phyloP scores from a whole-genome alignment of 2,329 filamentous ascomycete genomes.

The Botryotinia globosa region DNA sequence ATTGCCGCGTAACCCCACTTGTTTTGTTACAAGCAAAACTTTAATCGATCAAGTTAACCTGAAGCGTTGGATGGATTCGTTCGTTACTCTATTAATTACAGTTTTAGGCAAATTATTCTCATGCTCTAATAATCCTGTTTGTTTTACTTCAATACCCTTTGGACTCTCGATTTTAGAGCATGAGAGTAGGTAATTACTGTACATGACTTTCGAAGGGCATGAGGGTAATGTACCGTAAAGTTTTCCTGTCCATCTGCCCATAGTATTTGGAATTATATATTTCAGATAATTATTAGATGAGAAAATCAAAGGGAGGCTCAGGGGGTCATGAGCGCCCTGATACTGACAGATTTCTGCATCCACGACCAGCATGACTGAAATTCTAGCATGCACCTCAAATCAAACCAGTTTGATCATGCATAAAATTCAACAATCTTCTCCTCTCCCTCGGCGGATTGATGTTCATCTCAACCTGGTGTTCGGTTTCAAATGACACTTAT shows the following conservation, averaged over 20 bases:
- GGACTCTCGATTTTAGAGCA: too few relatives aligned
- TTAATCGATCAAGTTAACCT: not conserved
- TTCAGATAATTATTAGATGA: too few relatives aligned
- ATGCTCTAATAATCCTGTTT: too few relatives aligned
- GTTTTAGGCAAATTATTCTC: too few relatives aligned
- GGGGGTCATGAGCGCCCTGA: too few relatives aligned
- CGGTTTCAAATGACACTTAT: constrained; percentile 19
- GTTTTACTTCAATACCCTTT: too few relatives aligned
- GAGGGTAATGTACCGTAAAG: too few relatives aligned
- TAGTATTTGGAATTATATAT: not conserved
- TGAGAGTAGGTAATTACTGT: too few relatives aligned
- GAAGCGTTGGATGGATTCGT: too few relatives aligned
- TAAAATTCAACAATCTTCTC: not conserved
- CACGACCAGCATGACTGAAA: not conserved
- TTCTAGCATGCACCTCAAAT: not conserved
- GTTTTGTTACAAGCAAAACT: not conserved
- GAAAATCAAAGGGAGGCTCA: too few relatives aligned
- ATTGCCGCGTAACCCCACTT: not conserved
- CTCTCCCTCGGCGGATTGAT: not conserved
- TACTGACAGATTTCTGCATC: not conserved
- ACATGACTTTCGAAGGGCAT: too few relatives aligned
- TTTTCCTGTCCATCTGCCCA: too few relatives aligned
- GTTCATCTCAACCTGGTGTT: not conserved
- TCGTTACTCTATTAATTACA: not conserved
- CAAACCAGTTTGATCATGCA: not conserved